phyloP scores from a whole-genome alignment of 768 basidiomycete genomes.

The Daedaleopsis nitida region DNA sequence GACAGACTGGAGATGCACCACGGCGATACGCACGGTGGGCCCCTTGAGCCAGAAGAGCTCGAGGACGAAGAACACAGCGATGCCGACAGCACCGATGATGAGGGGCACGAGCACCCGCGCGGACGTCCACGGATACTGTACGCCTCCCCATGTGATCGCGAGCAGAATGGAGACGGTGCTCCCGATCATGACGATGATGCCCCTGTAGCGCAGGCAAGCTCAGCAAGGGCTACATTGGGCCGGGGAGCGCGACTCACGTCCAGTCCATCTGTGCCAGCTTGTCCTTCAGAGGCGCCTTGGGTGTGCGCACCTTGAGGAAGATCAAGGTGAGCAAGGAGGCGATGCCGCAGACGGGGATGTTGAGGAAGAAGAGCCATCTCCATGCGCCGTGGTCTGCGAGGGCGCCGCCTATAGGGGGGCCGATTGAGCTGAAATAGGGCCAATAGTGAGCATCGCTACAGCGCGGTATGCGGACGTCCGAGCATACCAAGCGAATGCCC shows the following conservation, averaged over 20 bases:
- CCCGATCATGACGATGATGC: slow-evolving; percentile 23
- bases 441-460: neutral
- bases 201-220: slow-evolving; percentile 19
- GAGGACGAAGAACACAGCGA: slow-evolving; percentile 33
- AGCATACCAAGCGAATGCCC: slow-evolving; percentile 14
- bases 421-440: slow-evolving; percentile 21
- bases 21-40: slow-evolving; percentile 17
- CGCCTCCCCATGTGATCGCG: slow-evolving; percentile 36
- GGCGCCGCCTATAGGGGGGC: slow-evolving; percentile 33
- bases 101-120: slow-evolving; percentile 37
- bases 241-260: slow-evolving; percentile 30
- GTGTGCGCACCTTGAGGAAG: slow-evolving; percentile 22
- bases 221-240: neutral
- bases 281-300: slow-evolving; percentile 25
- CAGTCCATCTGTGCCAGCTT: slow-evolving; percentile 39
- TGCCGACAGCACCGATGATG: slow-evolving; percentile 33
- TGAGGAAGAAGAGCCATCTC: slow-evolving; percentile 22
- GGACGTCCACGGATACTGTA: slow-evolving; percentile 36
- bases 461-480: neutral
- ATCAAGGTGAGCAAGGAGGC: neutral
- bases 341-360: slow-evolving; percentile 16
- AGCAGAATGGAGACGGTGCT: slow-evolving; percentile 19
- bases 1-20: too few species aligned
- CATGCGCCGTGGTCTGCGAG: slow-evolving; percentile 13
- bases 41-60: slow-evolving; percentile 23